Evolutionary conservation across 192 early-diverging fungal genomes (phyloP), one percentile per base, ranked within the genome.

Genomic region (Dimargaris xerosporica): DNA sequence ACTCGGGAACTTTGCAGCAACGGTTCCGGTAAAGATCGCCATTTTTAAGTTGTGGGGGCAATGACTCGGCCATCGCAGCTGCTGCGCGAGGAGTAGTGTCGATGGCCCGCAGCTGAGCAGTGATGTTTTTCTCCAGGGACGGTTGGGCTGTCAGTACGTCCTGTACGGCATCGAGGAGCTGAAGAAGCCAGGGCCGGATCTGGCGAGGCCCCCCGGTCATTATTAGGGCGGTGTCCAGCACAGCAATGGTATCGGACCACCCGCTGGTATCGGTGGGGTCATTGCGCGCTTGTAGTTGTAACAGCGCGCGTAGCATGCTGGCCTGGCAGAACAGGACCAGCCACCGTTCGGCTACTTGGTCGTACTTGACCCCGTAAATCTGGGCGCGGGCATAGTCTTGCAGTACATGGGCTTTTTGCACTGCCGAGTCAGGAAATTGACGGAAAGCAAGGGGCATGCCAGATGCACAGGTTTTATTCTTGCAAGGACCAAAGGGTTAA

Each of bases 211-310:
- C 58, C 5, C 58, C 41, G 23, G 41, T 60, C 42, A 44, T 44
- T 6, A 60, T 60, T 16, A 60, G 58, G 41, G 58, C 58, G 0
- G 58, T 60, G n/a, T 60, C 58, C 21, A 60, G n/a, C n/a, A 60
- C 52, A 26, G 21, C 26, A 26, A 26, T 53, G 26, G 52, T 25
- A 5, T 39, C 34, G 7, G 34, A 7, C 34, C 34, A 39, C 34
- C 34, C 7, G 34, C 7, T 39, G 34, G 34, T 39, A 7, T 39
- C 7, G 7, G 34, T 39, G 34, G 19, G 19, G 11, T 17, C 47
- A 11, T 17, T 48, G 47, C 4, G 19, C 21, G 16, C 47, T 3
- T 11, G 3, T 23, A 48, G 11, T 23, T 48, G 47, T 2, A 21
- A 11, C 23, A 53, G 25, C 3, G 52, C 52, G 21, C 26, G 4